Evolutionary conservation across 2,329 filamentous ascomycete genomes (phyloP).

Genomic region (Ophiosphaerella herpotricha): DNA sequence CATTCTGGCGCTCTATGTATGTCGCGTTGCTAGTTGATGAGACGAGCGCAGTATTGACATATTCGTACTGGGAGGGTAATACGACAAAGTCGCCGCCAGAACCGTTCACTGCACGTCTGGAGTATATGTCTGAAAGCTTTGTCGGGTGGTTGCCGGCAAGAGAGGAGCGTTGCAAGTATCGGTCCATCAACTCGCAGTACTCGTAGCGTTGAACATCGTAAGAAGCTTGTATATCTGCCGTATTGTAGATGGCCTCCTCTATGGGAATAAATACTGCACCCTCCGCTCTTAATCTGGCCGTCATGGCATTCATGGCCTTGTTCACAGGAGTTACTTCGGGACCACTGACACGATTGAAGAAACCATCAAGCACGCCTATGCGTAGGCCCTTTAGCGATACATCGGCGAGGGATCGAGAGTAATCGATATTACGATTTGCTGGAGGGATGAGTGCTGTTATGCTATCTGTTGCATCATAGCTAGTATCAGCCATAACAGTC

Average conservation of each 20-base stretch:
- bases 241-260: constrained; percentile 56
- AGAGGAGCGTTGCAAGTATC: constrained; percentile 57
- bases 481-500: constrained; percentile 58
- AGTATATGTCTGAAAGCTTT: constrained; percentile 57
- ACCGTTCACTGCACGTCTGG: constrained; percentile 36
- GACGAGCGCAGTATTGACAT: constrained; percentile 56
- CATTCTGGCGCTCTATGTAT: constrained; percentile 54
- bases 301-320: constrained; percentile 54
- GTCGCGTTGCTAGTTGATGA: constrained; percentile 58
- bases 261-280: constrained; percentile 60
- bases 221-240: constrained; percentile 51
- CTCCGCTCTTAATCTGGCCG: constrained; percentile 51
- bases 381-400: constrained; percentile 48
- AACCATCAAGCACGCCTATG: constrained; percentile 59
- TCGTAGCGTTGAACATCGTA: constrained; percentile 67
- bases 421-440: constrained; percentile 51
- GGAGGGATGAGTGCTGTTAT: constrained; percentile 55
- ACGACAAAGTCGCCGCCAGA: constrained; percentile 59
- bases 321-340: constrained; percentile 64
- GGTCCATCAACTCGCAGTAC: constrained; percentile 60
- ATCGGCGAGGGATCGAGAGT: constrained; percentile 48
- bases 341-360: constrained; percentile 60
- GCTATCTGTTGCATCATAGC: constrained; percentile 59
- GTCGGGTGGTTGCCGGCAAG: constrained; percentile 51
- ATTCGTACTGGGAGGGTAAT: constrained; percentile 62